Conservation (phyloP, 768 basidiomycete species). For the Rhodotorula taiwanensis region DNA sequence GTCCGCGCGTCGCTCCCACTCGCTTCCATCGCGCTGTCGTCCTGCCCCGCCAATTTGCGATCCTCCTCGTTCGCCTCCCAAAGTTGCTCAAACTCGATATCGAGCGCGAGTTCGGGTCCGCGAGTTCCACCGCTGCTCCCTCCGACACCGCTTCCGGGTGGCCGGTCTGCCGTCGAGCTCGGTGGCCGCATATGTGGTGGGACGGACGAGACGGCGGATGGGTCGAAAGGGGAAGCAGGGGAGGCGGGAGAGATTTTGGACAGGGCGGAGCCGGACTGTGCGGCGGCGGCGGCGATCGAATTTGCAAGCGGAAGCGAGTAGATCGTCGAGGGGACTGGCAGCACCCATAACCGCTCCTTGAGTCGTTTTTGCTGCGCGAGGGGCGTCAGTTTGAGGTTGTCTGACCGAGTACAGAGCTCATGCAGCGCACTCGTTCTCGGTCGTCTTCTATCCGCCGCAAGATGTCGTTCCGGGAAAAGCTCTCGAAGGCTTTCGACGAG, state of each 20-base stretch:
- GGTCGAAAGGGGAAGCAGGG: slow-evolving; percentile 44
- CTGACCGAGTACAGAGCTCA: background rate
- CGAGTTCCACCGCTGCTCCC: slow-evolving; percentile 13
- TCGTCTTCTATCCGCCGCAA: slow-evolving; percentile 50
- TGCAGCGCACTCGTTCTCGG: slow-evolving; percentile 47
- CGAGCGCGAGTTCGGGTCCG: slow-evolving; percentile 38
- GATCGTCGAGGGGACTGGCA: slow-evolving; percentile 44
- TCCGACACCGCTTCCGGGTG: too few species aligned
- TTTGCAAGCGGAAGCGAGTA: slow-evolving; percentile 3
- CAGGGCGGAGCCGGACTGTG: slow-evolving; percentile 23
- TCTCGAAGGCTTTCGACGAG: slow-evolving; percentile 22
- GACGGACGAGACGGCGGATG: background rate
- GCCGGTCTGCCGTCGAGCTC: background rate
- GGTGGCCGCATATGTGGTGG: background rate
- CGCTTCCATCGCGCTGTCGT: slow-evolving; percentile 59
- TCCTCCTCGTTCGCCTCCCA: slow-evolving; percentile 60
- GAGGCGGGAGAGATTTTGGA: slow-evolving; percentile 44
- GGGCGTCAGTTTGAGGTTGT: background rate
- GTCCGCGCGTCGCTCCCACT: slow-evolving; percentile 48
- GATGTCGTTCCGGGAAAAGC: slow-evolving; percentile 47
- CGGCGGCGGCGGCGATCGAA: slow-evolving; percentile 11
- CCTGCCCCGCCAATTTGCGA: slow-evolving; percentile 59
- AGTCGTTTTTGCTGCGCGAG: slow-evolving; percentile 47
- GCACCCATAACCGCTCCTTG: slow-evolving; percentile 49
- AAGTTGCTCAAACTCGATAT: slow-evolving; percentile 49